Base-by-base conservation (phyloP, 352 stramenopile genomes). In the Bremia lactucae region DNA sequence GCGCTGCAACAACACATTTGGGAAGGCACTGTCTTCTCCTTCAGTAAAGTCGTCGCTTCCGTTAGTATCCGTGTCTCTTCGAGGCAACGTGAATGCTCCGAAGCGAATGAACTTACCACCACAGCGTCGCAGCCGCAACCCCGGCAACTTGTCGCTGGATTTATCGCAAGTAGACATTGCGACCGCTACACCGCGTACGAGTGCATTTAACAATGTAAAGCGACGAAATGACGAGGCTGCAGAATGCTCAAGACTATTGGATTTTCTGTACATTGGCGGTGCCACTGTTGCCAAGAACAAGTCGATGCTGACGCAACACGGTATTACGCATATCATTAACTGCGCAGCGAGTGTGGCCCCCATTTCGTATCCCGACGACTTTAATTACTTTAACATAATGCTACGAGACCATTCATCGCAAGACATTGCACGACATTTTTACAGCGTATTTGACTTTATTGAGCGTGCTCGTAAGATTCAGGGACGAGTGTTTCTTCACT, bases 271-370 rank as follows among this genome's bases (percentile, higher is more conserved):
- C 39, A 85, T 95, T 40, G 79, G 84, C 22, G 78, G 84, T 10
- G 81, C 75, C 5, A 54, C 63, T 7, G 84, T 75, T n/a, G 80
- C 80, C 13, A 85, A 87, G 40, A 75, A 94, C 50, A 70, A 76
- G 44, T 70, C 77, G 15, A 63, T 77, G 34, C 55, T 95, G 20
- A 39, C 56, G 13, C 52, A 72, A 37, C 50, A 73, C 9, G 81
- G 83, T 25, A 89, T 95, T 47, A 95, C 84, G 3, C 84, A 95
- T 55, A 62, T 95, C 25, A 81, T 95, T 52, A 95, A 95, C 42
- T 94, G 82, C 42, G 82, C 83, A 0, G 84, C 76, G 10, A 81
- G 59, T 26, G 72, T 89, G 7, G 71, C 78, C 21, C 77, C 82
- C 16, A 70, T 74, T 28, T 77, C 72, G 20, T 93, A 83, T 31